Base-by-base conservation (phyloP, 2,329 filamentous ascomycete genomes). In the Stemphylium vesicarium region DNA sequence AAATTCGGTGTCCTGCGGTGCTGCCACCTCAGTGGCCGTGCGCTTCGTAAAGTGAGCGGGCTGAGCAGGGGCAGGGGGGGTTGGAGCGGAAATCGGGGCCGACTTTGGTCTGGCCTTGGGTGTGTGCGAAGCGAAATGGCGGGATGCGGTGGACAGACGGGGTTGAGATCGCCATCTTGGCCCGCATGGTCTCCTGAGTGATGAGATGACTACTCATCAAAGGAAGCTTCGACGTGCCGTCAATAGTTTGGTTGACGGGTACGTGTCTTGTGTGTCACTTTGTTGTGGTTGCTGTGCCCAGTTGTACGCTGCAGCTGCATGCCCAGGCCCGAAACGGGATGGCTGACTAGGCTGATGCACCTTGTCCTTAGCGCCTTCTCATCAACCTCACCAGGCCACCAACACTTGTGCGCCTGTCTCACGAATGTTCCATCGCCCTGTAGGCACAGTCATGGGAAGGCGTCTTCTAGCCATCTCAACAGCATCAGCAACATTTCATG, bases 51-150 rank as follows among this genome's bases (percentile, higher is more conserved):
- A 44, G 12, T 33, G 40, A 44, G 46, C 36, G 46, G 51, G 45
- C 35, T 38, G 29, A 42, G 51, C 46, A 51, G 38, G 42, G 44
- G 48, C 39, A 16, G 18, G 24, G 20, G 50, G 45, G 45, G 45
- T 56, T 54, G 29, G 50, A 52, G 48, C 49, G 38, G 49, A 31
- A 49, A 45, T 49, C 37, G 16, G 33, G 37, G 18, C 53, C 40
- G 35, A 29, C 42, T 37, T 37, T 18, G 35, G 45, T 15, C 37
- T 55, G 40, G 47, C 20, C 41, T 51, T 22, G 46, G 47, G 37
- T 42, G 24, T 32, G 38, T 15, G 38, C 38, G 29, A 50, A 42
- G 38, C 47, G 38, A 50, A 20, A 50, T 48, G 38, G 47, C 16
- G 31, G 20, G n/a, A 16, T 36, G 33, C 33, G n/a, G 33, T 36